Percentiles rank a stretch among this genome's conserved stretches.
phyloP scores from a whole-genome alignment of 2,329 filamentous ascomycete genomes.

The Epichloe sp. region DNA sequence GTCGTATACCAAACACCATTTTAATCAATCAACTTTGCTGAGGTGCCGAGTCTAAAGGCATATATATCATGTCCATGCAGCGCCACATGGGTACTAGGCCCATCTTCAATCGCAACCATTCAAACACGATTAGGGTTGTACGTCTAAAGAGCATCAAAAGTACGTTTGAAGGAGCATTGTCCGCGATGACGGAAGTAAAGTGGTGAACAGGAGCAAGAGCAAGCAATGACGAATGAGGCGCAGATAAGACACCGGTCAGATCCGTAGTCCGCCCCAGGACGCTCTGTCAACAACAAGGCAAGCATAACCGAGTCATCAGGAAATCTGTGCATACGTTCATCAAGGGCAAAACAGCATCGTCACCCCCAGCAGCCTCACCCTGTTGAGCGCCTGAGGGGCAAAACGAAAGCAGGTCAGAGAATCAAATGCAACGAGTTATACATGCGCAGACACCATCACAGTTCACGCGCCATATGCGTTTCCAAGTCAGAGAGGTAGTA shows the following conservation, averaged over 20 bases:
- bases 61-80: background rate
- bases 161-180: background rate
- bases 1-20: background rate
- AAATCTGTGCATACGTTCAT: constrained; percentile 1
- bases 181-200: background rate
- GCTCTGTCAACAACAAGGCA: background rate
- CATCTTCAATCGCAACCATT: background rate
- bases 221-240: background rate
- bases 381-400: background rate
- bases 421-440: constrained; percentile 14
- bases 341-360: background rate
- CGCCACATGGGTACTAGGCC: background rate
- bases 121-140: background rate
- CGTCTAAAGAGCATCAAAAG: constrained; percentile 1
- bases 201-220: background rate
- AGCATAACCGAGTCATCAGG: constrained; percentile 1
- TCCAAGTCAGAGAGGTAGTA: constrained; percentile 15
- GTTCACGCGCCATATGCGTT: constrained; percentile 12
- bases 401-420: constrained; percentile 3
- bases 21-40: background rate
- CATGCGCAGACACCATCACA: constrained; percentile 19
- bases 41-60: background rate
- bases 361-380: background rate
- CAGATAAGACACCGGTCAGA: background rate
- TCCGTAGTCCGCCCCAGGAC: background rate